Conservation (phyloP, 805 yeast species). For the Kregervanrija pseudodelftensis region DNA sequence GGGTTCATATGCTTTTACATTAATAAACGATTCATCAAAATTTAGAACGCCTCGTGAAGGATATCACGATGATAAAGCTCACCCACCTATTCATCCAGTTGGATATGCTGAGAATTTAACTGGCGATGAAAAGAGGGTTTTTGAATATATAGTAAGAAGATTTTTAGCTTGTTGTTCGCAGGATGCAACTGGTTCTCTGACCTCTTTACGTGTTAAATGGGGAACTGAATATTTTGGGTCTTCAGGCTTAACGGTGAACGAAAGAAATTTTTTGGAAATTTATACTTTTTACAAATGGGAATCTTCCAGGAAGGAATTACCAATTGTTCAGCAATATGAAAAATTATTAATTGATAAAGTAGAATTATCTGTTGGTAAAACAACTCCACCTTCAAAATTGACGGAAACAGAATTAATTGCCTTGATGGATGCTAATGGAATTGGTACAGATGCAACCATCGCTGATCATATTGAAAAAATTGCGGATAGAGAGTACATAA, state of each 20-base stretch:
- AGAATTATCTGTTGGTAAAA: constrained; percentile 63
- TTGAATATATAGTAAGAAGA: constrained; percentile 78
- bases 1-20: constrained; percentile 60
- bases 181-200: constrained; percentile 76
- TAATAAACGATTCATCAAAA: constrained; percentile 31
- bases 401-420: constrained; percentile 91
- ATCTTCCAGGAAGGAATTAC: constrained; percentile 48
- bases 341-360: constrained; percentile 47
- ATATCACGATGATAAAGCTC: constrained; percentile 85
- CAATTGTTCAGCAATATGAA: constrained; percentile 55
- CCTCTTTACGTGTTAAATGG: constrained; percentile 65
- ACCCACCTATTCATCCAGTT: constrained; percentile 93
- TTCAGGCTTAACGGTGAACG: constrained; percentile 67
- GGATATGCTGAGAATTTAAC: constrained; percentile 22
- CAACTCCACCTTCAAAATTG: constrained; percentile 73
- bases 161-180: constrained; percentile 88
- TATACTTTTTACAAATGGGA: constrained; percentile 79
- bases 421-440: constrained; percentile 94
- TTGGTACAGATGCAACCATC: constrained; percentile 98
- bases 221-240: constrained; percentile 67
- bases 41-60: constrained; percentile 74
- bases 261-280: constrained; percentile 72
- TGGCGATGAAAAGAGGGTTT: constrained; percentile 58
- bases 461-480: constrained; percentile 95
- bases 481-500: constrained; percentile 56